These are phyloP conservation scores for Cryptosporidium felis DNA, from an alignment of 169 alveolate genomes.

Conservation along the genomic window DNA sequence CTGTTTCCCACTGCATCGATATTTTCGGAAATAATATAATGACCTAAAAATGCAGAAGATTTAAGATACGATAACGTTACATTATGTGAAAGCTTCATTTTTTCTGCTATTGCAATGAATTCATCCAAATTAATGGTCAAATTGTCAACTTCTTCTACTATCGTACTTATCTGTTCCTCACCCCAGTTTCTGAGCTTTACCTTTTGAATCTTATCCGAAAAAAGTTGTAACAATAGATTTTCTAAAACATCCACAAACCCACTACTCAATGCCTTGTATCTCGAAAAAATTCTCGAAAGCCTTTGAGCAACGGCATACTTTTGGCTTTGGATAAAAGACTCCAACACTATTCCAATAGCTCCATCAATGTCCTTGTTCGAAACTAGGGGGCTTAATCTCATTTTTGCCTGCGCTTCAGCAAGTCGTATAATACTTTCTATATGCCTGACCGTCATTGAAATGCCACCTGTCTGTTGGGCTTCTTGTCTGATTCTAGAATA, in stretches of 20 bases:
- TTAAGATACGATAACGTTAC: constrained; percentile 51
- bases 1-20: constrained; percentile 38
- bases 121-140: constrained; percentile 33
- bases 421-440: constrained; percentile 94
- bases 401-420: constrained; percentile 95
- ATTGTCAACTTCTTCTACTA: constrained; percentile 58
- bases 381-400: constrained; percentile 95
- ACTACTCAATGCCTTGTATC: constrained; percentile 83
- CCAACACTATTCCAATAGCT: constrained; percentile 96
- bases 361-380: constrained; percentile 93
- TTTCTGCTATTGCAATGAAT: constrained; percentile 57
- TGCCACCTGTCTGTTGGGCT: constrained; percentile 95
- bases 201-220: constrained; percentile 52
- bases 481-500: constrained; percentile 94
- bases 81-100: constrained; percentile 58
- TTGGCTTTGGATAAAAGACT: constrained; percentile 93
- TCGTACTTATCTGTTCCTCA: constrained; percentile 32
- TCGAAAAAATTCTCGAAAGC: constrained; percentile 83
- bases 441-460: constrained; percentile 95
- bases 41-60: constrained; percentile 42
- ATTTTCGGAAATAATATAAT: constrained; percentile 22
- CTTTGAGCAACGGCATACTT: constrained; percentile 92
- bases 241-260: constrained; percentile 85
- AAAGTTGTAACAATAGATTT: constrained; percentile 34
- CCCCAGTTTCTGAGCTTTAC: constrained; percentile 51